Conservation (phyloP, 106 monocot genomes). For the Acorus calamus region DNA sequence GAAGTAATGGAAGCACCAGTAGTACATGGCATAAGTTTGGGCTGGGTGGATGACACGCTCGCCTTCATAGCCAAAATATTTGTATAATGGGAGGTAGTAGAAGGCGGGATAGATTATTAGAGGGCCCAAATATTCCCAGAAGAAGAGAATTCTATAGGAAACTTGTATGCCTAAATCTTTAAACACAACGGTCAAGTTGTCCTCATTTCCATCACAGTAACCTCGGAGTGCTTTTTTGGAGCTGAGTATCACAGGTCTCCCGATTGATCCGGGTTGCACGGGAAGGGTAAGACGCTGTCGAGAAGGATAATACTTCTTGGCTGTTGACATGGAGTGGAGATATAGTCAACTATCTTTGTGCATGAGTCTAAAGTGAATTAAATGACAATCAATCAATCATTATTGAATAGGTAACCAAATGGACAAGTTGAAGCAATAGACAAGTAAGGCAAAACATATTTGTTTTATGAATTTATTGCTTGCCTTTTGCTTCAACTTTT, state of each 20-base stretch:
- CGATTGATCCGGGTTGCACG: conserved; percentile 27
- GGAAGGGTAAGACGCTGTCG: conserved; percentile 87
- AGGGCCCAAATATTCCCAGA: conserved; percentile 88
- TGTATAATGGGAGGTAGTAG: conserved; percentile 78
- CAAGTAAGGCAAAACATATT: too few relatives aligned
- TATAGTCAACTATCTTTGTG: not conserved
- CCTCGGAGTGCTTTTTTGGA: conserved; percentile 51
- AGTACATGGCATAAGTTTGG: conserved; percentile 82
- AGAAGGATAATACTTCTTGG: conserved; percentile 71
- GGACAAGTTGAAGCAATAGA: too few relatives aligned
- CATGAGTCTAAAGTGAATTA: not conserved
- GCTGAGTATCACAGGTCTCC: conserved; percentile 50
- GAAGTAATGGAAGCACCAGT: conserved; percentile 90
- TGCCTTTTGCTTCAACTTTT: too few relatives aligned
- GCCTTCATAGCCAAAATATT: conserved; percentile 69
- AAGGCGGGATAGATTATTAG: conserved; percentile 78
- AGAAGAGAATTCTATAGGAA: conserved; percentile 77
- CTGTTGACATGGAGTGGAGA: conserved; percentile 21
- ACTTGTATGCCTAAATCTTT: conserved; percentile 86
- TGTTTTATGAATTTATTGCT: too few relatives aligned
- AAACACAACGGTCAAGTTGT: conserved; percentile 55
- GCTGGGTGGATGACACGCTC: conserved; percentile 51
- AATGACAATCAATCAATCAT: not conserved
- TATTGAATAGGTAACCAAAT: too few relatives aligned
- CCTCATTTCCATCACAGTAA: conserved; percentile 47